These are phyloP conservation scores for Schizosaccharomyces japonicus DNA, from an alignment of 805 yeast genomes.

Conservation along the genomic window DNA sequence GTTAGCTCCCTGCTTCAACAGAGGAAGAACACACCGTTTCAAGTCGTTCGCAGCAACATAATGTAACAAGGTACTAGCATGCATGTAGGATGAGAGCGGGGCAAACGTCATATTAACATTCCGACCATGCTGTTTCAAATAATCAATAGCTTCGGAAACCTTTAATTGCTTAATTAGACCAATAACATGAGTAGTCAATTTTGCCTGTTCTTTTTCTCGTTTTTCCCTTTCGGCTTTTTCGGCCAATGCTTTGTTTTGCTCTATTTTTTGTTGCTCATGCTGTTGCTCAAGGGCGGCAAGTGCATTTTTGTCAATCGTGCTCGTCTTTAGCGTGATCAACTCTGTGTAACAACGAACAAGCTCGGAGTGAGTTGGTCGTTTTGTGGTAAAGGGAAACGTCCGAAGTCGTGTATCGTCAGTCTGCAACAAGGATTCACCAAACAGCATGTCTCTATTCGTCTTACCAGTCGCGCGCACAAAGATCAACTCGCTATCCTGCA, in stretches of 20 bases:
- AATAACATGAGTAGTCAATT: constrained; percentile 34
- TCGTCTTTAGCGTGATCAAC: constrained; percentile 30
- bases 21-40: constrained; percentile 35
- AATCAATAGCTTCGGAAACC: constrained; percentile 47
- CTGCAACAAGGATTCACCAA: constrained; percentile 38
- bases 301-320: constrained; percentile 28
- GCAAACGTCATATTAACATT: constrained; percentile 28
- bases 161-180: constrained; percentile 43
- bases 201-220: constrained; percentile 16
- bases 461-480: constrained; percentile 65
- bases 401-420: constrained; percentile 38
- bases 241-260: constrained; percentile 7
- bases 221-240: constrained; percentile 6
- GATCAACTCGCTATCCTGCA: constrained; percentile 41
- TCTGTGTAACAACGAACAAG: constrained; percentile 66
- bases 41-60: constrained; percentile 49
- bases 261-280: constrained; percentile 5
- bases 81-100: constrained; percentile 28
- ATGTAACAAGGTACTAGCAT: constrained; percentile 55
- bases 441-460: constrained; percentile 34
- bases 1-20: constrained; percentile 44
- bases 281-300: constrained; percentile 18
- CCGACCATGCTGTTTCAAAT: constrained; percentile 33
- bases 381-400: constrained; percentile 69
- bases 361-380: constrained; percentile 62